phyloP scores from a whole-genome alignment of 2,329 filamentous ascomycete species.

The Pseudopyricularia javanii region DNA sequence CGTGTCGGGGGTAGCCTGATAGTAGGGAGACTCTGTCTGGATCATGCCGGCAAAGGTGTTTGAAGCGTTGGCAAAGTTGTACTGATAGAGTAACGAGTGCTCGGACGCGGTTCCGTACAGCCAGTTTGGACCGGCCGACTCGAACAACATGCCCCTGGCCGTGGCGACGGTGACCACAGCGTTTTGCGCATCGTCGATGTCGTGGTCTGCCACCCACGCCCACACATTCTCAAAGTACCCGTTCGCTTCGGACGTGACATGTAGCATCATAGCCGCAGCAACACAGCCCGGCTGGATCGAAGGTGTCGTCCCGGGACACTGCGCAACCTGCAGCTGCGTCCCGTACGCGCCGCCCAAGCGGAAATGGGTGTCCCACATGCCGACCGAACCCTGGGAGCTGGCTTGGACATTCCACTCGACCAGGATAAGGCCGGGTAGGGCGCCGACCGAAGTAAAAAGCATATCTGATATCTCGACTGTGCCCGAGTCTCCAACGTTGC shows the following conservation, averaged over 20 bases:
- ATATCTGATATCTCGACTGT: constrained; percentile 57
- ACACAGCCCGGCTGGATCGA: constrained; percentile 18
- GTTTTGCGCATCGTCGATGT: constrained; percentile 5
- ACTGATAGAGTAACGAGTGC: constrained; percentile 38
- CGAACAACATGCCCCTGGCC: constrained; percentile 19
- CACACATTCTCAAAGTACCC: constrained; percentile 38
- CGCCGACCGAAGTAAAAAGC: constrained; percentile 34
- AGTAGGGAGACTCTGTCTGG: constrained; percentile 57
- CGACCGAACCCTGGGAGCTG: constrained; percentile 38
- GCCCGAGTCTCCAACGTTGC: constrained; percentile 44
- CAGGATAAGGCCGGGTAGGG: constrained; percentile 54
- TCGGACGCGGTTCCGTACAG: constrained; percentile 34
- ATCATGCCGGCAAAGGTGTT: constrained; percentile 52
- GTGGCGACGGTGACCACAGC: constrained; percentile 22
- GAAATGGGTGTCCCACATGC: constrained; percentile 62
- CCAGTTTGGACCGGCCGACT: constrained; percentile 15
- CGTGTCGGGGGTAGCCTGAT: constrained; percentile 31
- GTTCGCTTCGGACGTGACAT: constrained; percentile 28
- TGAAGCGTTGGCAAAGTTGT: constrained; percentile 45
- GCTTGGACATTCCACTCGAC: constrained; percentile 60
- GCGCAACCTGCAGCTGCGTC: constrained; percentile 49
- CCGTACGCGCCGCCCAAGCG: constrained; percentile 57
- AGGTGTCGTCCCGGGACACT: constrained; percentile 34
- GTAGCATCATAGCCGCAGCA: constrained; percentile 22
- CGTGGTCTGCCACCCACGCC: constrained; percentile 57